Percentiles rank a stretch among this genome's conserved stretches.
phyloP scores from a whole-genome alignment of 331 rosid species.

The Malus hybrid region DNA sequence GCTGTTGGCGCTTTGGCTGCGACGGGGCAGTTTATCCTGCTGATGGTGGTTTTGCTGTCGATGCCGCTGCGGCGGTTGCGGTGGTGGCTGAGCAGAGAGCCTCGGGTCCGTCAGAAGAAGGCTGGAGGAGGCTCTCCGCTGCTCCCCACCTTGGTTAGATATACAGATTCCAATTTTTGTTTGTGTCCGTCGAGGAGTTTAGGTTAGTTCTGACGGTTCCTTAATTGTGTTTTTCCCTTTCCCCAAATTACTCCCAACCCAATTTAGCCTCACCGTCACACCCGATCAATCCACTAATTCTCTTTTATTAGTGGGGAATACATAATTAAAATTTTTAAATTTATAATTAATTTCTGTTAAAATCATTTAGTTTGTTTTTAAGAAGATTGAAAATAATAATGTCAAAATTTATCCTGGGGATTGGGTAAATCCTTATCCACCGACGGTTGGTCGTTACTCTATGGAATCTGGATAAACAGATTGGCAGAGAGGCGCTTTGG shows the following conservation, averaged over 20 bases:
- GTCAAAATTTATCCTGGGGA: not conserved
- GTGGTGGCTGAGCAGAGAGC: conserved; percentile 3
- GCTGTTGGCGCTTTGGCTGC: conserved; percentile 29
- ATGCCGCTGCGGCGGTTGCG: not conserved
- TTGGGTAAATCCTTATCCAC: not conserved
- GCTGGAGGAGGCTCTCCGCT: conserved; percentile 26
- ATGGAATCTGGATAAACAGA: not conserved
- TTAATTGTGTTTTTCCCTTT: not conserved
- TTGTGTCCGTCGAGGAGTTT: not conserved
- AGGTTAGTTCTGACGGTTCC: not conserved
- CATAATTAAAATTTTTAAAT: not conserved
- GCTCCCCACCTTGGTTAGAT: conserved; percentile 12
- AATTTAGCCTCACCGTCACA: not conserved
- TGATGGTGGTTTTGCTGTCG: not conserved
- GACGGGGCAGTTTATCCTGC: not conserved
- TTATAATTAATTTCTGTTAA: too few species aligned
- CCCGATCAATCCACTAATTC: not conserved
- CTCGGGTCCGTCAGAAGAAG: conserved; percentile 2
- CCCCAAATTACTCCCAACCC: not conserved
- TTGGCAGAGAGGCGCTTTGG: not conserved
- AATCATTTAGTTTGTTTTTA: too few species aligned
- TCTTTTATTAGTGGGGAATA: not conserved
- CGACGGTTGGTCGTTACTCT: not conserved
- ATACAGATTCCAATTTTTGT: conserved; percentile 36
- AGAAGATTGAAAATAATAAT: too few species aligned